Base-by-base conservation (phyloP, 352 stramenopile genomes). In the Phytopythium boreale region DNA sequence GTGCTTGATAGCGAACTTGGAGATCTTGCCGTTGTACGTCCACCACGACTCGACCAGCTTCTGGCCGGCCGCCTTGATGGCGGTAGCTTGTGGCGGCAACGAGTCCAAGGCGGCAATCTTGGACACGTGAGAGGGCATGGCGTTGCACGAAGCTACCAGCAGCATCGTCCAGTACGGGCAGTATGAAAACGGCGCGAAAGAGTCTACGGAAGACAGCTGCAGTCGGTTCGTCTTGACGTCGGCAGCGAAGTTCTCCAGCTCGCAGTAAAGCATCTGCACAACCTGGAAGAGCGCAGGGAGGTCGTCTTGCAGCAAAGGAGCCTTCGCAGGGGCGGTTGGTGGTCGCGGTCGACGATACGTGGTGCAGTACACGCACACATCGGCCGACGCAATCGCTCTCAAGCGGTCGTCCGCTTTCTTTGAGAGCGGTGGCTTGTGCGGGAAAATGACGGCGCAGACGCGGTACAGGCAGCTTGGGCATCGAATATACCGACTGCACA, bases 101-200 rank as follows among this genome's bases (percentile, higher is more conserved):
- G 68, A 68, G 26, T 82, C 75, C 56, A 82, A 60, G 46, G 47
- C 66, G 11, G 77, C 73, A 46, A 92, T 74, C 56, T 87, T 90
- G 2, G 62, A 70, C 12, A 91, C 51, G 24, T 93, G 80, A n/a
- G 63, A 63, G 20, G 81, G 75, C 83, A 93, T 91, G 26, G 58
- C 68, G 27, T 66, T 78, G 4, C 70, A 65, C 17, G 62, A 69
- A 63, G 89, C 75, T 52, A 79, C 77, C 31, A 92, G 29, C 41
- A 90, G 66, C 47, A 93, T 64, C 12, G 71, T 80, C 81, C 85
- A 91, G 56, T 92, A 92, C 46, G 85, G 82, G 60, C 85, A 93
- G 56, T 87, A 89, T 2, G 75, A 81, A 50, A 88, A 92, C 7
- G 72, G 63, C 15, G 68, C 68, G 19, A 66, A 46, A 10, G 70